A percentile compares a stretch with the other conserved stretches of the same genome.
Conservation (phyloP, 495 filamentous ascomycete species). For the Tuber indicum region DNA sequence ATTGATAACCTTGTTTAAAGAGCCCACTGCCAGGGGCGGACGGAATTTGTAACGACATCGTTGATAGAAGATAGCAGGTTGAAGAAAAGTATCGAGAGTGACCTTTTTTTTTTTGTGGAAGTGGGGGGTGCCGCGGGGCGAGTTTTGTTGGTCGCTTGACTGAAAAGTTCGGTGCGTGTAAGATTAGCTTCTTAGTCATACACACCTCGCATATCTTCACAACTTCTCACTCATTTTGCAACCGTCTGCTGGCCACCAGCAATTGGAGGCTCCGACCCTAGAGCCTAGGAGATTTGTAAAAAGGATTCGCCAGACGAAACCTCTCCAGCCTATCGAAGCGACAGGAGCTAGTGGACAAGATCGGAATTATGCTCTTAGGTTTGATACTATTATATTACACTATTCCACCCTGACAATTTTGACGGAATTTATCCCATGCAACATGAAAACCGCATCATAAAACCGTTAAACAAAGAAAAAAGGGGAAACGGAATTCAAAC, state of each 20-base stretch:
- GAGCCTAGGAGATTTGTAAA: background rate
- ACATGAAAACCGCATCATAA: conserved; percentile 17
- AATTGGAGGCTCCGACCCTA: background rate
- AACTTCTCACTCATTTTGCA: background rate
- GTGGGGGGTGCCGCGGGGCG: background rate
- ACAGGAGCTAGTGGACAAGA: background rate
- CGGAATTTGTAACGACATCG: conserved; percentile 92
- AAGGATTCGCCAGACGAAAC: background rate
- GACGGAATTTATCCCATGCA: background rate
- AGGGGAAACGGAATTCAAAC: conserved; percentile 2
- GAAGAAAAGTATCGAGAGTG: background rate
- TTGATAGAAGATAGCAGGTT: conserved; percentile 22
- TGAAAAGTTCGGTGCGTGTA: background rate
- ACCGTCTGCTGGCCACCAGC: background rate
- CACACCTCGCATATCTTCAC: background rate
- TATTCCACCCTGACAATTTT: background rate
- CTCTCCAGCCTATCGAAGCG: background rate
- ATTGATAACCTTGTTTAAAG: conserved; percentile 96
- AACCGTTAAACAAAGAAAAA: conserved; percentile 6
- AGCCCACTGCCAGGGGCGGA: conserved; percentile 84
- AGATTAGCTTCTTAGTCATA: background rate
- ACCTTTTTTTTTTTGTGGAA: background rate
- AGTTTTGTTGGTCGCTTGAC: background rate
- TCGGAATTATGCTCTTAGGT: background rate
- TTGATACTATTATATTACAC: background rate